Evolutionary conservation across 768 basidiomycete genomes (phyloP), one percentile per base, ranked within the genome.

Genomic region (Strobilomyces confusus): DNA sequence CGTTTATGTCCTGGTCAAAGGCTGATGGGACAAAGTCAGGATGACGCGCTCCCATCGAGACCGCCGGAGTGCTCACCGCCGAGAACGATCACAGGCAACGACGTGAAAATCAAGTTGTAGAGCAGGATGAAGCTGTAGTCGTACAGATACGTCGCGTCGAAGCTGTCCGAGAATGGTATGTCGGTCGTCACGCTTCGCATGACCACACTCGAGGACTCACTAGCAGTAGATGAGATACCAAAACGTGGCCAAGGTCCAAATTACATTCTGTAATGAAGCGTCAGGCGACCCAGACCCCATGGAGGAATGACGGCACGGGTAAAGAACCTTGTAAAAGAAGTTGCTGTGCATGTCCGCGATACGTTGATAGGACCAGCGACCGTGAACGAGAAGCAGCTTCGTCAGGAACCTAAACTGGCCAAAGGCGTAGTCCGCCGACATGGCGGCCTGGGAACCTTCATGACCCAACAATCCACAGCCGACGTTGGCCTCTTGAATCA

Each of bases 401-500:
- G 92, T 94, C 55, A 98, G 69, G 77, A 87, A 98, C 50, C 95
- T 77, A 77, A 99, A 99, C 67, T 98, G 95, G 2, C 92, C 95
- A 73, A 98, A 95, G 1, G 95, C 95, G 62, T 97, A 98, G 68
- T 98, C 95, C 7, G 95, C 95, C 5, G 94, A 97, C 95, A 98
- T 98, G 44, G 95, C 95, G 29, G 95, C 95, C 70, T 98, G 95
- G 20, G 93, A 95, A 46, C 95, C 95, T 69, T 98, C 95, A 34
- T 95, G 80, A 42, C 95, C 95, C 60, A 92, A 82, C 25, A 98
- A 75, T 20, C 95, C 95, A 64, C 94, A 92, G 4, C 95, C 95
- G 59, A 98, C 87, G 68, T 98, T 94, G n/a, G 95, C 95, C 64
- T 95, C 95, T 67, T 98, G 95, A 54, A 98, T 98, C 95, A 98